These are phyloP conservation scores for Triticum dicoccoides DNA, from an alignment of 176 grass and related monocot species.

Conservation along the genomic window DNA sequence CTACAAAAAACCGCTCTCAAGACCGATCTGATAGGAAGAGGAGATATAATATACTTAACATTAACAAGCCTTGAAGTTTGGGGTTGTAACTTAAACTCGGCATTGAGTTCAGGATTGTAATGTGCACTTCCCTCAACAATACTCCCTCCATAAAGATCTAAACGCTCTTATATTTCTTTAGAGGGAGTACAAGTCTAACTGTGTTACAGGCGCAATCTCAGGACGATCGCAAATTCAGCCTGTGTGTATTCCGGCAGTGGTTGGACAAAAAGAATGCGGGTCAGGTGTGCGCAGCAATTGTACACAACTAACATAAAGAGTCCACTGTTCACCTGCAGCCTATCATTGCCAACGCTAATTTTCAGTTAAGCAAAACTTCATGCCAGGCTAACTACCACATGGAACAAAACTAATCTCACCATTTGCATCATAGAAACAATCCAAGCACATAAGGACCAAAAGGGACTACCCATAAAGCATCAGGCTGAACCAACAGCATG, in stretches of 20 bases:
- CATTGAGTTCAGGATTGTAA: neutral
- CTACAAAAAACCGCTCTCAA: no score
- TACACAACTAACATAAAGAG: neutral
- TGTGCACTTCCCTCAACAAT: neutral
- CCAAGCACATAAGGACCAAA: conserved; percentile 12
- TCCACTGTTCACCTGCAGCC: neutral
- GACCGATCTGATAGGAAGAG: no score
- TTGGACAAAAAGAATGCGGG: neutral
- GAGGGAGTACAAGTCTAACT: neutral
- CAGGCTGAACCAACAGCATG: neutral
- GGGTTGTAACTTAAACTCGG: neutral
- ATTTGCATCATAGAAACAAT: conserved; percentile 14
- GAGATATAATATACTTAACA: no score
- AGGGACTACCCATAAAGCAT: neutral
- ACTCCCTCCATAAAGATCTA: no score
- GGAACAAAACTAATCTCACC: conserved; percentile 1
- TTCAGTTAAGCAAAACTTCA: conserved; percentile 7
- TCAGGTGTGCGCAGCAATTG: neutral
- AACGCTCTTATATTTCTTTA: no score
- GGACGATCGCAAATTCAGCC: neutral
- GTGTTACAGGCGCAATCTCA: neutral
- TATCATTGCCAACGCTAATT: neutral
- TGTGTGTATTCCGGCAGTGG: conserved; percentile 13
- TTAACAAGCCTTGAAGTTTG: neutral
- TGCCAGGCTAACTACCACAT: conserved; percentile 14